phyloP scores from a whole-genome alignment of 345 rosid genomes.

The Eucalyptus erythrocorys region DNA sequence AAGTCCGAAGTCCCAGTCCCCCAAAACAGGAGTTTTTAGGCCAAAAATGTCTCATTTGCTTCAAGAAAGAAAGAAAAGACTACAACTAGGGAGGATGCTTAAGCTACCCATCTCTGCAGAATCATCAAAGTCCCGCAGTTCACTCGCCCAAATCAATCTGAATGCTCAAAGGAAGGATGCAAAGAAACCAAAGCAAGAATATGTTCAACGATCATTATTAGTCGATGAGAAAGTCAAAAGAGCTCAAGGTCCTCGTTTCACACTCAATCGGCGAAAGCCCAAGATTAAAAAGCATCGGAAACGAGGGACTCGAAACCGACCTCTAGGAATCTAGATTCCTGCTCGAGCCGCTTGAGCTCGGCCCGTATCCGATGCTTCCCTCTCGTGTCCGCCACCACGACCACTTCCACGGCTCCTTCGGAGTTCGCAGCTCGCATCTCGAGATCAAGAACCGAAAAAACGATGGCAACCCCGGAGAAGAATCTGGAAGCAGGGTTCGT shows the following conservation, averaged over 20 bases:
- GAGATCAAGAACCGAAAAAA: not conserved
- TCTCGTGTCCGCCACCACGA: slow-evolving; percentile 25
- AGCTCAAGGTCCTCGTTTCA: not conserved
- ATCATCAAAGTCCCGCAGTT: no score
- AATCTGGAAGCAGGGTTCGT: not conserved
- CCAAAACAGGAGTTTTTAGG: not conserved
- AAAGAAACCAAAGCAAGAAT: no score
- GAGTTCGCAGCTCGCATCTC: slow-evolving; percentile 48
- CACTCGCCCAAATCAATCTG: no score
- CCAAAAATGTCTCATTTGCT: not conserved
- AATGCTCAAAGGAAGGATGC: no score
- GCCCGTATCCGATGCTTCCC: slow-evolving; percentile 77
- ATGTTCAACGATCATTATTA: not conserved
- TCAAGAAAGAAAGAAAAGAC: no score
- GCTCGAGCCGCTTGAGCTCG: slow-evolving; percentile 68
- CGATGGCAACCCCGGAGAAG: not conserved
- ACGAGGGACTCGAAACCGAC: slow-evolving; percentile 4
- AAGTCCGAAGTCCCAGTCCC: not conserved
- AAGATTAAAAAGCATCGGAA: not conserved
- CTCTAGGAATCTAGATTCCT: slow-evolving; percentile 67
- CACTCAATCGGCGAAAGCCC: not conserved
- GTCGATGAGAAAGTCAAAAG: not conserved
- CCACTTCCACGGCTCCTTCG: slow-evolving; percentile 28
- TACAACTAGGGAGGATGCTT: no score
- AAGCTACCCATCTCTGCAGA: no score